Conservation (phyloP, 2,329 filamentous ascomycete species). For the Pleoardoris graminearum region DNA sequence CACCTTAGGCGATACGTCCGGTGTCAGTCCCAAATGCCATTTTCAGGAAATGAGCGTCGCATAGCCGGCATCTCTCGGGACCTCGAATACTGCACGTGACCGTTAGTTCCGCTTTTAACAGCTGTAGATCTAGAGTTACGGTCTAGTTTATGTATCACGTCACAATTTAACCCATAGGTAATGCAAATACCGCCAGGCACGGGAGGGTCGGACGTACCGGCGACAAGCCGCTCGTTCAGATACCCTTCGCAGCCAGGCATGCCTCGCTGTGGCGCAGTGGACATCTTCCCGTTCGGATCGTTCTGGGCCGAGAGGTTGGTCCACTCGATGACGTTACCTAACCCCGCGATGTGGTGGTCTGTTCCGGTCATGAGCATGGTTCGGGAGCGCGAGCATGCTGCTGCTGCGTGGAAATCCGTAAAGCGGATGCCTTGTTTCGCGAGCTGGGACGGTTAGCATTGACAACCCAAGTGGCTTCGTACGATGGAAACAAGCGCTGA, state of each 20-base stretch:
- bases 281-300: conserved; percentile 56
- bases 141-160: too few species aligned
- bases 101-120: too few species aligned
- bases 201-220: too few species aligned
- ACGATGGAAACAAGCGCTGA: neutral
- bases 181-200: too few species aligned
- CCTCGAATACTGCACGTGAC: conserved; percentile 56
- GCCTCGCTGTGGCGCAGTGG: conserved; percentile 59
- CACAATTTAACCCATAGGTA: too few species aligned
- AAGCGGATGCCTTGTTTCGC: conserved; percentile 57
- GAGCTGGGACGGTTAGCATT: conserved; percentile 18
- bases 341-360: conserved; percentile 62
- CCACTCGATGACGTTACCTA: conserved; percentile 58
- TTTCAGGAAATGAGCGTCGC: conserved; percentile 65
- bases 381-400: conserved; percentile 66
- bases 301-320: conserved; percentile 59
- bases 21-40: conserved; percentile 65
- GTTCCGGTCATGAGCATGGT: conserved; percentile 70
- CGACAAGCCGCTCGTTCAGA: conserved; percentile 60
- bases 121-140: too few species aligned
- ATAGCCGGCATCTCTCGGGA: conserved; percentile 63
- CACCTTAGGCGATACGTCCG: conserved; percentile 59
- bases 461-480: too few species aligned
- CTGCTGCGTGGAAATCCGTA: conserved; percentile 67
- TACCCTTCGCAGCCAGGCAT: conserved; percentile 67